Base-by-base conservation (phyloP, 345 rosid genomes). In the Aethionema arabicum region DNA sequence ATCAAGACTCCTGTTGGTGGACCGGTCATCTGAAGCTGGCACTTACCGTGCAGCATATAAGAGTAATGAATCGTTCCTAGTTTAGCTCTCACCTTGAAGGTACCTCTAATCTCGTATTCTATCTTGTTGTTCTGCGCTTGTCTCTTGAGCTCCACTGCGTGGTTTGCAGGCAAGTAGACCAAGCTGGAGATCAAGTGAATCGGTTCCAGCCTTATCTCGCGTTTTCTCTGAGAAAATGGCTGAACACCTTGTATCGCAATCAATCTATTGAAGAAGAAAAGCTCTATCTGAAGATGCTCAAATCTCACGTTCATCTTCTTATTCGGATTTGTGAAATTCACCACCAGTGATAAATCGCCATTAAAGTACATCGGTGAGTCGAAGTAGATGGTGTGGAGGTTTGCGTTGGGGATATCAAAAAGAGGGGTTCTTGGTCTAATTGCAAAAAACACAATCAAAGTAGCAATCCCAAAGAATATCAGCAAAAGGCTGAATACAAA, bases 291-390 rank as follows among this genome's bases (percentile, higher is more conserved):
- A 51, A 77, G 66, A 50, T 76, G 63, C 77, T 86, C 95, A 30
- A 86, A 83, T 58, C 80, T 85, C 50, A 83, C 72, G 58, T 84
- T 78, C 10, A 89, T 67, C 76, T 84, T 89, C 61, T 69, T 68
- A 56, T 92, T 92, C 8, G 93, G 95, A 72, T 92, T 92, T 59
- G 95, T 77, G 53, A 89, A 85, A 56, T 85, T 86, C 36, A 80
- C 93, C 7, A 86, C 64, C 73, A 88, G 75, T 12, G 82, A 74
- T 52, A 92, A 59, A 58, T 89, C 88, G 0, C 95, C 89, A 0
- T 85, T 87, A 77, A 92, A 82, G 74, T 65, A 70, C 68, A 77
- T 76, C 1, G 84, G 80, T 0, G 96, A 73, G 63, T 85, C 95
- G 27, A 92, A 85, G 89, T 86, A 89, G 75, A 89, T 67, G 29